These are phyloP conservation scores for Aspergillus awamori DNA, from an alignment of 2,329 filamentous ascomycete genomes.

Conservation along the genomic window DNA sequence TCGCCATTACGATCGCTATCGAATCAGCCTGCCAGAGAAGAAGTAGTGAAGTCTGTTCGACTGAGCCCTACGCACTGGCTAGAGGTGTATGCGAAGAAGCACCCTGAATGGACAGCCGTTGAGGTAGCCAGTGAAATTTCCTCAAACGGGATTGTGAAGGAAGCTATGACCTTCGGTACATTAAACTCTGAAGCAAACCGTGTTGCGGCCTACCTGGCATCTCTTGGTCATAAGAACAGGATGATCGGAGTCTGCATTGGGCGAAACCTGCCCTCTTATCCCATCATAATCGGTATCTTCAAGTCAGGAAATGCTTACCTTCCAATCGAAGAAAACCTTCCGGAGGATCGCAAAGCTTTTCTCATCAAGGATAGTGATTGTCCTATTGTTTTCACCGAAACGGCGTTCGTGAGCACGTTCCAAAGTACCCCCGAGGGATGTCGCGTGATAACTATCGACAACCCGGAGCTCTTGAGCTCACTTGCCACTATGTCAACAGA, in stretches of 20 bases:
- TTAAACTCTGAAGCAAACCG: conserved; percentile 29
- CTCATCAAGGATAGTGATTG: conserved; percentile 32
- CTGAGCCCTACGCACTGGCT: conserved; percentile 35
- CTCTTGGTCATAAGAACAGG: conserved; percentile 24
- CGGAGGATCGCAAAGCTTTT: conserved; percentile 33
- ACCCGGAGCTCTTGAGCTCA: conserved; percentile 19
- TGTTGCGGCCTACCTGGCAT: conserved; percentile 30
- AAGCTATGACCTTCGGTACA: conserved; percentile 30
- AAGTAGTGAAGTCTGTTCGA: conserved; percentile 22
- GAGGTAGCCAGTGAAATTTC: conserved; percentile 30
- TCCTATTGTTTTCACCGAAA: conserved; percentile 34
- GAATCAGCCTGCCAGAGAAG: conserved; percentile 20
- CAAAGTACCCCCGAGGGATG: conserved; percentile 23
- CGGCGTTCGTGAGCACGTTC: conserved; percentile 21
- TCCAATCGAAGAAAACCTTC: conserved; percentile 38
- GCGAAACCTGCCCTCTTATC: conserved; percentile 31
- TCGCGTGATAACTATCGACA: conserved; percentile 27
- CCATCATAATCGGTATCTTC: conserved; percentile 36
- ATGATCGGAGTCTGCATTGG: conserved; percentile 35
- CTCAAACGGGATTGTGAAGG: conserved; percentile 23
- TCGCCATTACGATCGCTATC: conserved; percentile 29
- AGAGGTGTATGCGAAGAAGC: conserved; percentile 27
- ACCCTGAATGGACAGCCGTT: conserved; percentile 35
- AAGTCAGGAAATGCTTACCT: conserved; percentile 40
- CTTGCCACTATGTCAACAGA: conserved; percentile 22